A percentile compares a stretch with the other conserved stretches of the same genome.
Conservation (phyloP, 768 basidiomycete species). For the Lyophyllum decastes region DNA sequence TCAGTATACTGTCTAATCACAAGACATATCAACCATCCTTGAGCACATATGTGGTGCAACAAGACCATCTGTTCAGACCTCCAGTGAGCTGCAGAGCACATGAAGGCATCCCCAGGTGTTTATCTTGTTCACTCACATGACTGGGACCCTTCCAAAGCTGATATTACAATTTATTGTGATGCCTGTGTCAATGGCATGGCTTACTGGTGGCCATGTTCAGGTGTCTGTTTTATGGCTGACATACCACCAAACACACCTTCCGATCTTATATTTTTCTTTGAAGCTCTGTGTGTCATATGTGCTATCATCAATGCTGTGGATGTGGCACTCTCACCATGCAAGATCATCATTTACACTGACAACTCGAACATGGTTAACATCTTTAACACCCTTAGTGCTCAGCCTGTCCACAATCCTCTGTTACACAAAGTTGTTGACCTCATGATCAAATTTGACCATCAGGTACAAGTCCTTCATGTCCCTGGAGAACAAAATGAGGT, state of each 20-base stretch:
- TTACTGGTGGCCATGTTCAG: neutral
- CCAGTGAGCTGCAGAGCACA: neutral
- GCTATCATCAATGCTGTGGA: neutral
- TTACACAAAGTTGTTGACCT: slow-evolving; percentile 17
- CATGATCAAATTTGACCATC: neutral
- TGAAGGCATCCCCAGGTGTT: neutral
- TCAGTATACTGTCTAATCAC: neutral
- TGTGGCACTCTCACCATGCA: neutral
- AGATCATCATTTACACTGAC: slow-evolving; percentile 26
- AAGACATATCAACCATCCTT: neutral
- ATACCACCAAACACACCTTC: neutral
- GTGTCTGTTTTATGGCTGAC: neutral
- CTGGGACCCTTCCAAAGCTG: neutral
- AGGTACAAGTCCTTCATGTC: neutral
- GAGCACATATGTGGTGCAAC: neutral
- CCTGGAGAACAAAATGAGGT: neutral
- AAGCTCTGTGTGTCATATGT: neutral
- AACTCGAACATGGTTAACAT: slow-evolving; percentile 33
- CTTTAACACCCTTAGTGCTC: slow-evolving; percentile 26
- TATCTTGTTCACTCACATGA: neutral
- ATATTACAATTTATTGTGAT: neutral
- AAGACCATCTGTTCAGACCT: neutral
- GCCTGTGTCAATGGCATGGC: neutral
- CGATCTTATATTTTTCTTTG: neutral
- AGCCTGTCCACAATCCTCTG: slow-evolving; percentile 24